These are phyloP conservation scores for Aechmea fasciata DNA, from an alignment of 176 grass and related monocot genomes.

Conservation along the genomic window DNA sequence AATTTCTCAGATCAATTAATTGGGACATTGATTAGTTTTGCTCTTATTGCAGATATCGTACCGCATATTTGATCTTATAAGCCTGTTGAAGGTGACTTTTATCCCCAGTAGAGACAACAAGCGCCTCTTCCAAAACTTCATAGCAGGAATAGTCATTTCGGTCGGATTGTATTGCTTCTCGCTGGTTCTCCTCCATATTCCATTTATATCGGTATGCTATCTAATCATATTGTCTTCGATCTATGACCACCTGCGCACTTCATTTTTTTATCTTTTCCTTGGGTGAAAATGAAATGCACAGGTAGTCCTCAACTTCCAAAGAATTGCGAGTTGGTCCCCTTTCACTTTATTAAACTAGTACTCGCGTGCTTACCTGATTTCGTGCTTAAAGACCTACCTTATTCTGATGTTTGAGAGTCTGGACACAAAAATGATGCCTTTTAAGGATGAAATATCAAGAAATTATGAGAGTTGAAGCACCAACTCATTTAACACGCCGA, in stretches of 20 bases:
- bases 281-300: no score
- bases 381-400: no score
- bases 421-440: no score
- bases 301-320: no score
- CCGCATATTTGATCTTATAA: constrained; percentile 56
- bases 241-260: background rate
- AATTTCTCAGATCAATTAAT: background rate
- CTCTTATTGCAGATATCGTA: constrained; percentile 55
- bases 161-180: constrained; percentile 64
- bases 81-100: constrained; percentile 46
- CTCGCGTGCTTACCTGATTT: no score
- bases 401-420: no score
- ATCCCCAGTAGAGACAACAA: constrained; percentile 73
- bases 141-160: constrained; percentile 51
- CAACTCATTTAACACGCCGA: no score
- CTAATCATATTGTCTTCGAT: background rate
- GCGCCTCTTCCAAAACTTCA: constrained; percentile 67
- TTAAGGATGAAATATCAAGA: no score
- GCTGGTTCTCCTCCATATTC: constrained; percentile 70
- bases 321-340: no score
- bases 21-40: background rate
- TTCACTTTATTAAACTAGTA: no score
- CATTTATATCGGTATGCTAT: constrained; percentile 52
- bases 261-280: background rate
- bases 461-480: no score